Evolutionary conservation across 306 rosid genomes (phyloP), one percentile per base, ranked within the genome.

Genomic region (Citrullus mucosospermus): DNA sequence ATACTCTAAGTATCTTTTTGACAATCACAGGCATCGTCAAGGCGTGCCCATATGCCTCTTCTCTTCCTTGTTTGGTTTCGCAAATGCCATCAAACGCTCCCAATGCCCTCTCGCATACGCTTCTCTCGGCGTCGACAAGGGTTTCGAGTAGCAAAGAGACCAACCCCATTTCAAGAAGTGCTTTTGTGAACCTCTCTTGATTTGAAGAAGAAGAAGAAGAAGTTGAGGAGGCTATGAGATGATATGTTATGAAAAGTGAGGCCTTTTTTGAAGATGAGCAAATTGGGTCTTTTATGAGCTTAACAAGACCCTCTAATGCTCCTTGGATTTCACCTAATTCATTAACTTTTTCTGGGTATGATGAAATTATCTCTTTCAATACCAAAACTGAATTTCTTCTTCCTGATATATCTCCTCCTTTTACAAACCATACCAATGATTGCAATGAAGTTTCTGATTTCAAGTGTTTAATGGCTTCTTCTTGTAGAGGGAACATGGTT

Each of bases 191-290:
- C 6, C 55, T 38, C 48, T 80, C 62, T 9, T 83, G 55, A 0
- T 82, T 58, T 5, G 43, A 48, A 18, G 77, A 60, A 51, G 56
- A 46, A 48, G 54, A 48, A 48, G 22, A 22, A 22, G 22, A 48
- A 48, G 54, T 48, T 20, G 76, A 72, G n/a, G 43, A 72, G n/a
- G 43, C 59, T 71, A 86, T 63, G 81, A 63, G 46, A 54, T 76
- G 83, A 77, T 78, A 84, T 8, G 85, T 55, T 53, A 76, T 65
- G 62, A 76, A 80, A 70, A 87, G 63, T 14, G 88, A 74, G 2
- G 90, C 84, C 57, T 87, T 87, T n/a, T 72, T 87, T 5, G 88
- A 59, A 16, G 81, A 80, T n/a, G 87, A 70, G 44, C 84, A 78
- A 36, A 84, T 76, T 28, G 90, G 90, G 4, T 87, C 90, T 48